Evolutionary conservation across 23 red algal genomes (phyloP), one percentile per base, ranked within the genome.

Genomic region (Cyanidium caldarium): DNA sequence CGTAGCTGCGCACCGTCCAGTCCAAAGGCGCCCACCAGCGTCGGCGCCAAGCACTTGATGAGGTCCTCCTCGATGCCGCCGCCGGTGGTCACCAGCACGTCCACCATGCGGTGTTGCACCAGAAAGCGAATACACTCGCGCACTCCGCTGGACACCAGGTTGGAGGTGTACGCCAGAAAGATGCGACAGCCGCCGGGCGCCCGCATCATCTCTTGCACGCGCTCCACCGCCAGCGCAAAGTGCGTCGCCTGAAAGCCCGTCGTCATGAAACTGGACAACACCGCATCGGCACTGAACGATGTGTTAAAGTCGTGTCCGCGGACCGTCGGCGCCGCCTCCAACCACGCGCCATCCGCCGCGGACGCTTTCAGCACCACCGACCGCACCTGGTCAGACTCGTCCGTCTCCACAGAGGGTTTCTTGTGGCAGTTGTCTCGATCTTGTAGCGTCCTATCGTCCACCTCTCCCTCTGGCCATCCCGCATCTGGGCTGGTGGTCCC

Each of bases 61-160:
- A 98, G 73, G 75, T 98, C 92, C 72, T 98, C 92, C 72, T 98
- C 92, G 29, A 98, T 57, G 39, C 92, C 92, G 2, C 92, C 92
- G 40, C 84, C 92, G 0, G 92, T 82, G 30, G 84, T 81, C 35
- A 98, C 83, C n/a, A 98, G 37, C 21, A 82, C 84, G 33, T 98
- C 84, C 5, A 98, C 92, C 42, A 65, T 19, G 12, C 37, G 39
- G 80, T 98, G 77, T 61, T 88, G 66, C 14, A 88, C 92, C 0
- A 98, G 70, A 43, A 85, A 98, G 14, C 79, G 81, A 57, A 98
- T 88, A 0, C 67, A 65, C 71, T 98, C 92, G 31, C 92, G 66
- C 30, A 98, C 51, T 12, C 92, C 92, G 16, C 82, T 82, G 36
- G 83, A 88, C 35, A 98, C 81, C 69, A 98, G 78, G 51, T 98